phyloP scores from a whole-genome alignment of 768 basidiomycete species.

The Russula griseocarnosa region DNA sequence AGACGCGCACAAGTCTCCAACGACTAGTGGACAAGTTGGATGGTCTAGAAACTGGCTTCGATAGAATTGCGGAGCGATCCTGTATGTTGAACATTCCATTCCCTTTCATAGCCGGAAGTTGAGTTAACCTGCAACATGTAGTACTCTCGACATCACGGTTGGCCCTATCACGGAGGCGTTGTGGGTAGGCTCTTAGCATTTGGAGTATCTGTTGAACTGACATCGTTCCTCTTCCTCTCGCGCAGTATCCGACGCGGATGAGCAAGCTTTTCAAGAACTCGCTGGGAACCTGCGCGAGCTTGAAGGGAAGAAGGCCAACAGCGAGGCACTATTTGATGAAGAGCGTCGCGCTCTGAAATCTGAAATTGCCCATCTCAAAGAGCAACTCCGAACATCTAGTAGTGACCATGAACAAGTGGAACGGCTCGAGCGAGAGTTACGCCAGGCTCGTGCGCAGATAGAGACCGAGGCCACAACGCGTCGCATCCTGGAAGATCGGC shows the following conservation, averaged over 20 bases:
- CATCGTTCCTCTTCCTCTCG: slow-evolving; percentile 17
- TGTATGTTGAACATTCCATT: slow-evolving; percentile 43
- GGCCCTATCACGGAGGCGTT: slow-evolving; percentile 61
- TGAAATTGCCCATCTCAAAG: slow-evolving; percentile 54
- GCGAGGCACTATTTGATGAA: slow-evolving; percentile 56
- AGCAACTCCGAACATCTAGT: slow-evolving; percentile 42
- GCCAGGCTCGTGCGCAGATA: slow-evolving; percentile 55
- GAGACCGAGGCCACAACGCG: slow-evolving; percentile 62
- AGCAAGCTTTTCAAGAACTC: slow-evolving; percentile 68
- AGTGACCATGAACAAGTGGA: slow-evolving; percentile 52
- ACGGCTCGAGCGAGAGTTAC: slow-evolving; percentile 59
- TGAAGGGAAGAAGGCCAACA: slow-evolving; percentile 52
- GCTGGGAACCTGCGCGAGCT: slow-evolving; percentile 59
- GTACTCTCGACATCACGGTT: slow-evolving; percentile 76
- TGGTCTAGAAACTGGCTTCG: slow-evolving; percentile 72
- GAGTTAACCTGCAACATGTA: slow-evolving; percentile 33
- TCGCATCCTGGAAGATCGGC: slow-evolving; percentile 60
- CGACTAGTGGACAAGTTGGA: slow-evolving; percentile 77
- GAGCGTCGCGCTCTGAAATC: slow-evolving; percentile 52
- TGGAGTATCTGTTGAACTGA: not conserved
- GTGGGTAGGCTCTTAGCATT: slow-evolving; percentile 44
- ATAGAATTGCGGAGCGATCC: slow-evolving; percentile 80
- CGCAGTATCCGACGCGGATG: slow-evolving; percentile 69
- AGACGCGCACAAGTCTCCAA: slow-evolving; percentile 59
- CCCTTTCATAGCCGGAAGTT: slow-evolving; percentile 2